phyloP scores from a whole-genome alignment of 805 yeast species.

The Kuraishia floccosa region DNA sequence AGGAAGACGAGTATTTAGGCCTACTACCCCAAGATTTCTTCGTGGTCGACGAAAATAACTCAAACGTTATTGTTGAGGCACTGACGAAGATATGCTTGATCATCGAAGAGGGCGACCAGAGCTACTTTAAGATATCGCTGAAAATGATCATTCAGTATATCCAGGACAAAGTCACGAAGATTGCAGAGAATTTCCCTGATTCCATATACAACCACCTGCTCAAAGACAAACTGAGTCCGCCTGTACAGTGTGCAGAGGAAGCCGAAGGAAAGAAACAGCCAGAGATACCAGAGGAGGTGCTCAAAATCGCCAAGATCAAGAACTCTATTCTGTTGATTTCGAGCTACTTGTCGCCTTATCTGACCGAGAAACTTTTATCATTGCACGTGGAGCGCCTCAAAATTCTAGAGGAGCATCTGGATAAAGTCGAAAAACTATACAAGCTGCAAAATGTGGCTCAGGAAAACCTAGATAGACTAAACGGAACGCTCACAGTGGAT shows the following conservation, averaged over 20 bases:
- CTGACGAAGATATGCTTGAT: constrained; percentile 25
- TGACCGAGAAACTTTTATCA: constrained; percentile 17
- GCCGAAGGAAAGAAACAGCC: too few relatives aligned
- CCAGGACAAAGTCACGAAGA: constrained; percentile 21
- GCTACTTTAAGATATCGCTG: constrained; percentile 30
- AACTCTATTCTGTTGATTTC: constrained; percentile 36
- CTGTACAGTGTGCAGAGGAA: constrained; percentile 1
- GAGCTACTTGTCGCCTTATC: constrained; percentile 23
- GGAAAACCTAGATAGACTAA: constrained; percentile 19
- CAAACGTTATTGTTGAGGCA: constrained; percentile 4
- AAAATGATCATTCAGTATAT: constrained; percentile 26
- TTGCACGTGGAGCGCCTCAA: constrained; percentile 6
- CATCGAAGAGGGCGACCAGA: constrained; percentile 30
- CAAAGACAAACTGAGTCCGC: constrained; percentile 14
- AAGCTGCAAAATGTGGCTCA: constrained; percentile 14
- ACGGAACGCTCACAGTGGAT: constrained; percentile 13
- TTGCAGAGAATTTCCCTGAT: constrained; percentile 25
- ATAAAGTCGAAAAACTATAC: constrained; percentile 8
- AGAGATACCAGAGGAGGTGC: constrained; percentile 17
- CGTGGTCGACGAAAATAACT: constrained; percentile 11
- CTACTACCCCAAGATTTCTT: too few relatives aligned
- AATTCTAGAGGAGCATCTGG: constrained; percentile 9
- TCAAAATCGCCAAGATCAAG: constrained; percentile 22
- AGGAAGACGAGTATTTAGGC: constrained; percentile 6
- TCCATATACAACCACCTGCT: constrained; percentile 16